Base-by-base conservation (phyloP, 495 filamentous ascomycete genomes). In the Podospora anserina region DNA sequence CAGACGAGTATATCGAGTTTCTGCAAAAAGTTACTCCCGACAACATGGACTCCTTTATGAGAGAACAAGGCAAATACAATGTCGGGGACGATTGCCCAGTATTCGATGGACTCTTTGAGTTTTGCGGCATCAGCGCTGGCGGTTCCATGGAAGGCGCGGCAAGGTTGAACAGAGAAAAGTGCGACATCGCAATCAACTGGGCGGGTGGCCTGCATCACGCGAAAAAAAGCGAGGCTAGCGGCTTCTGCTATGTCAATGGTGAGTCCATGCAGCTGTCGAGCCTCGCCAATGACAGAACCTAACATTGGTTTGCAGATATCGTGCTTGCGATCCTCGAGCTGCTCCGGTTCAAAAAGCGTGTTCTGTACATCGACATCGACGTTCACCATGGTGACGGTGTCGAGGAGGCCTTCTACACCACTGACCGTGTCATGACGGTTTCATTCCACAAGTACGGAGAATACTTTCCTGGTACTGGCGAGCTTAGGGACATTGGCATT, bases 361-460 rank as follows among this genome's bases (percentile, higher is more conserved):
- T 99, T 28, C 90, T 99, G 69, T 99, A 99, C 80, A 91, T 99
- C 70, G 94, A 99, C 76, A 97, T 99, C 72, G 94, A 99, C 77
- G 94, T 99, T 13, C 94, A 99, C 81, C 94, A 99, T 72, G 94
- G 94, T 71, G 94, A 99, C 76, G 94, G 94, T 67, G 94, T 99
- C 55, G 94, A 99, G 77, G 92, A 97, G 78, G 94, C 94, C 3
- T 99, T 99, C 79, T 96, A 92, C 82, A 95, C 93, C 18, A 96
- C 94, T 32, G 93, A 97, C 75, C 92, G 94, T 61, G 94, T 99
- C 70, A 90, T 97, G 83, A 99, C 94, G 0, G 88, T 97, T 23
- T 97, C 93, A 59, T 97, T 97, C 78, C 95, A 99, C 82, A 97
- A 97, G 82, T 99, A 96, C 77, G 95, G 96, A 78, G 95, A 98